Evolutionary conservation across 2,329 filamentous ascomycete species (phyloP).

Genomic region (Sporothrix curviconia): DNA sequence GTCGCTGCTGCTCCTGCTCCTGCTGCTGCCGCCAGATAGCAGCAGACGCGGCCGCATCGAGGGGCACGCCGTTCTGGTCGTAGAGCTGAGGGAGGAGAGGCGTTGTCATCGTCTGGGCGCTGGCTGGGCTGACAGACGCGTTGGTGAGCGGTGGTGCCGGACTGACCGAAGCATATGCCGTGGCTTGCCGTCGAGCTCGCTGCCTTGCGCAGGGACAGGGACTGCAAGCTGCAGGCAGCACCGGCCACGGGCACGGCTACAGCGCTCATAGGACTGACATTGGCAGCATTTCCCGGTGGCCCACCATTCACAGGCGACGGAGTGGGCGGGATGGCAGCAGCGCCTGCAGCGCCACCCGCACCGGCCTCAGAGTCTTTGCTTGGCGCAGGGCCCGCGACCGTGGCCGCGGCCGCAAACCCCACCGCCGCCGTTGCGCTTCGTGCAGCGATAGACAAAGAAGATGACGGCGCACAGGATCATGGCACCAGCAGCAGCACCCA

Average conservation of each 20-base stretch:
- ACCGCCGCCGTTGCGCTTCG: background rate
- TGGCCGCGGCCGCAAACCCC: background rate
- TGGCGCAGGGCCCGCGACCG: background rate
- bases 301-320: background rate
- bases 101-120: background rate
- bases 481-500: constrained; percentile 14
- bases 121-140: background rate
- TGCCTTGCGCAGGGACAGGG: background rate
- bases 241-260: background rate
- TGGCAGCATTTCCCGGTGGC: background rate
- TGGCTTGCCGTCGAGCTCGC: constrained; percentile 13
- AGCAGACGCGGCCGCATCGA: background rate
- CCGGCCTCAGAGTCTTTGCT: background rate
- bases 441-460: constrained; percentile 16
- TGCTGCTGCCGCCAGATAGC: background rate
- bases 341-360: background rate
- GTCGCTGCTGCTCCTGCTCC: background rate
- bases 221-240: background rate
- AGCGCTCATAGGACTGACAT: background rate
- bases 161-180: background rate
- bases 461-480: constrained; percentile 10
- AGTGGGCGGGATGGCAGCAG: background rate
- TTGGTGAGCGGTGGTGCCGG: background rate
- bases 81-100: background rate
- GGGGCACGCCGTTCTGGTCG: background rate